Evolutionary conservation across 768 basidiomycete genomes (phyloP), one percentile per base, ranked within the genome.

Genomic region (Pulveroboletus ravenelii): DNA sequence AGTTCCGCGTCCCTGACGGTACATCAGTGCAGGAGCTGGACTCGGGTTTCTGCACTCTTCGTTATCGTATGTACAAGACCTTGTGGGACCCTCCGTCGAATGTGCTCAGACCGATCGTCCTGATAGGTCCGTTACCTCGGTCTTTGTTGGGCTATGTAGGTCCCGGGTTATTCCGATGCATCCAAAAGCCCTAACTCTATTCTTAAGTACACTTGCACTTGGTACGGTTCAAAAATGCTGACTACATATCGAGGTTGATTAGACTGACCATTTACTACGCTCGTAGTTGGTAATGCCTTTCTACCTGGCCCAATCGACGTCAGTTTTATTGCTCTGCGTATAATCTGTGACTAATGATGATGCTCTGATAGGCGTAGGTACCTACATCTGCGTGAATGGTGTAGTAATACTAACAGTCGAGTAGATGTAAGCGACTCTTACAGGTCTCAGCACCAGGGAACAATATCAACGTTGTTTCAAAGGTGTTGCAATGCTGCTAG

Each of bases 391-490:
- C 4, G n/a, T n/a, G 15, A 40, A n/a, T 9, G 5, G 3, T 17
- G 5, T 8, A 9, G 5, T 14, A 15, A 8, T 5, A 15, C 5
- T 32, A 20, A 48, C 10, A 2, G 1, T 17, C 6, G 2, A 13
- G 20, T n/a, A 61, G 59, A 2, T 61, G 59, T 61, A 47, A 44
- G 59, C 10, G 14, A 1, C 2, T 17, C 40, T 13, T 17, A 27
- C 20, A 39, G 10, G 9, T 35, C 20, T 18, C 17, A 1, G 27
- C 1, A 32, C 17, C 12, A 7, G 9, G 12, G 0, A 2, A 2
- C 17, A 14, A 29, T 15, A 35, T 25, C 10, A 3, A 35, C 32
- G 4, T 6, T 12, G 23, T 43, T 31, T 17, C 2, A 1, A 50
- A 61, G 57, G 53, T 36, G 45, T 13, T 8, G 43, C 23, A 1